Percentiles rank a stretch among this genome's conserved stretches.
Conservation (phyloP, 2,329 filamentous ascomycete species). For the Beauveria sp. region DNA sequence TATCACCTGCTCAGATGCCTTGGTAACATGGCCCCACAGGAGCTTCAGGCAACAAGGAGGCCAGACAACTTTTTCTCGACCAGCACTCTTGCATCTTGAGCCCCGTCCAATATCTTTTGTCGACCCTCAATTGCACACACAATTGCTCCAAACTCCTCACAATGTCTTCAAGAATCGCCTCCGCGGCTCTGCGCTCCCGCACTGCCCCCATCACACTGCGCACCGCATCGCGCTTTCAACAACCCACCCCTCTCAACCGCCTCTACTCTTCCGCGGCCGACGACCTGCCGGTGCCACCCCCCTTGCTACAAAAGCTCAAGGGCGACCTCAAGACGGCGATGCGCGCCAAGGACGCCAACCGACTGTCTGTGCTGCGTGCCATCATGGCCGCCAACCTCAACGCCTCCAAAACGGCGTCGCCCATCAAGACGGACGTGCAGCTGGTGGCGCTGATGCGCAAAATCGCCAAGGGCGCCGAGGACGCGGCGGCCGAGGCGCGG, state of each 20-base stretch:
- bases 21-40: neutral
- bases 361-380: slow-evolving; percentile 60
- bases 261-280: slow-evolving; percentile 1
- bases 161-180: slow-evolving; percentile 2
- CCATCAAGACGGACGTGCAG: slow-evolving; percentile 63
- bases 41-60: neutral
- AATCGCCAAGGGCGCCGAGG: slow-evolving; percentile 41
- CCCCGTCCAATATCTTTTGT: neutral
- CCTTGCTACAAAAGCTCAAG: slow-evolving; percentile 46
- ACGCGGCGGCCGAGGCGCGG: slow-evolving; percentile 8
- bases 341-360: slow-evolving; percentile 55
- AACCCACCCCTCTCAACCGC: neutral
- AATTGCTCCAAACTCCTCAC: too few relatives aligned
- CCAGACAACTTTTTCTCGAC: neutral
- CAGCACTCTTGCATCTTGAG: neutral
- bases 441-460: slow-evolving; percentile 61
- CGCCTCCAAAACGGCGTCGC: slow-evolving; percentile 62
- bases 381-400: slow-evolving; percentile 66
- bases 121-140: neutral
- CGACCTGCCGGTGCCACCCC: slow-evolving; percentile 25
- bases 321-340: slow-evolving; percentile 58
- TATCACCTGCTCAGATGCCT: too few relatives aligned
- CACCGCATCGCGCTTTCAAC: neutral
- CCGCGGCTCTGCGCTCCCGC: slow-evolving; percentile 1
- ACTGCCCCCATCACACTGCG: neutral